Percentiles rank a stretch among this genome's conserved stretches.
Evolutionary conservation across 139 green algal species (phyloP).

Genomic region (Choricystis sp.): DNA sequence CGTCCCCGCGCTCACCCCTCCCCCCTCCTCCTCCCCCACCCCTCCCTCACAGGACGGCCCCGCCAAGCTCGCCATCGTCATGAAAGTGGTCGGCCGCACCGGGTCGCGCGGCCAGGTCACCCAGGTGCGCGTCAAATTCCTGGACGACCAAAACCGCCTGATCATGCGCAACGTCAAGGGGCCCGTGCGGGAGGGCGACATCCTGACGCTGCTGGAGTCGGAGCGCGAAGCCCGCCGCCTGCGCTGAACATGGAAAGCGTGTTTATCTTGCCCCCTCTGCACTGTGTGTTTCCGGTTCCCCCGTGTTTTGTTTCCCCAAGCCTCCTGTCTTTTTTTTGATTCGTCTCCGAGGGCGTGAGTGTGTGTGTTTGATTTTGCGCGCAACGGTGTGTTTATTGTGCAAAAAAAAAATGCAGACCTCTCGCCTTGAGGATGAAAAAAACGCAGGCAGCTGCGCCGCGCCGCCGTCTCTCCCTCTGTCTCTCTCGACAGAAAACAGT

Average conservation of each 20-base stretch:
- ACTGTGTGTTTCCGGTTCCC: too few species aligned
- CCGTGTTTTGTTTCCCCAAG: too few species aligned
- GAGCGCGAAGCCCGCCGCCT: constrained; percentile 94
- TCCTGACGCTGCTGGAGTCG: constrained; percentile 95
- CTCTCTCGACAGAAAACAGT: neutral
- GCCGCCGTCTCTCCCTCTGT: neutral
- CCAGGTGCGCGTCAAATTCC: constrained; percentile 98
- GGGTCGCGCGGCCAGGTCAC: constrained; percentile 95
- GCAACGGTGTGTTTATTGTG: neutral
- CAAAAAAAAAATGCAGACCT: too few species aligned
- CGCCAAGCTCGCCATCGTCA: constrained; percentile 95
- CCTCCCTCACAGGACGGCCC: constrained; percentile 49
- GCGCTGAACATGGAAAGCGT: constrained; percentile 35
- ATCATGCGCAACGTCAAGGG: constrained; percentile 99
- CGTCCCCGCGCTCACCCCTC: too few species aligned
- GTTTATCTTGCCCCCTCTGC: too few species aligned
- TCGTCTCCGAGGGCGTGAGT: neutral
- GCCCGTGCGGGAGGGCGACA: constrained; percentile 97
- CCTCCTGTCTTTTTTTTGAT: too few species aligned
- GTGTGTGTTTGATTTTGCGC: neutral
- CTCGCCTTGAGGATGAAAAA: too few species aligned
- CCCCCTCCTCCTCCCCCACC: neutral
- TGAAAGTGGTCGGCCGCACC: constrained; percentile 98
- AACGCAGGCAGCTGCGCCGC: too few species aligned
- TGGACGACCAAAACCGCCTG: constrained; percentile 92